Base-by-base conservation (phyloP, 2,329 filamentous ascomycete species). In the Diplodia scrobiculata region DNA sequence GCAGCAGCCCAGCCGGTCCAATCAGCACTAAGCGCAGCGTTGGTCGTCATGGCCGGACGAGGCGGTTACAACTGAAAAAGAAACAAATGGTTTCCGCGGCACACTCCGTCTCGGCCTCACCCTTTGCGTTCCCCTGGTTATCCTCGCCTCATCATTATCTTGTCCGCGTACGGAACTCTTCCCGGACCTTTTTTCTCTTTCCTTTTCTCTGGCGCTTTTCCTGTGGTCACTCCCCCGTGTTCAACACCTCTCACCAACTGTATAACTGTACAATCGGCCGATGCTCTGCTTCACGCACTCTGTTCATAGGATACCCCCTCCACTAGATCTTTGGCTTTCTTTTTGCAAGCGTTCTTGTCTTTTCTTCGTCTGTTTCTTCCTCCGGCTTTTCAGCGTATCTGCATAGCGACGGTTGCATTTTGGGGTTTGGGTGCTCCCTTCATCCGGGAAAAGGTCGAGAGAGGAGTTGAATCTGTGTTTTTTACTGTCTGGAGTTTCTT, bases 31-130 rank as follows among this genome's bases (percentile, higher is more conserved):
- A 29, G 45, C 19, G 50, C 59, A 32, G 19, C 54, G 11, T 21
- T 52, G 53, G n/a, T 34, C 14, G 27, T 52, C 19, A 63, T 63
- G 63, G 53, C 65, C 25, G 64, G 62, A 17, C 52, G 70, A 19
- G 71, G 69, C 52, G 71, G 71, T 9, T 73, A 73, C 67, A 73
- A 73, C 65, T 73, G 66, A 68, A 19, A 41, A 19, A 60, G 32
- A 34, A 34, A 34, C 32, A 34, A 34, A 34, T 7, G 2, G 9
- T 7, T 34, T 34, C 38, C 14, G 14, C 1, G 38, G 38, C 38
- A 45, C 6, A 2, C n/a, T 10, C 41, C 17, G 17, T 1, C 34
- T 36, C 34, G 34, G 34, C 9, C 7, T n/a, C 38, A 4, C 41
- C 19, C 41, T 19, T 19, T 19, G 41, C n/a, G n/a, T 9, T 25